Conservation (phyloP, 352 stramenopile species). For the Halophytophthora batemanensis region DNA sequence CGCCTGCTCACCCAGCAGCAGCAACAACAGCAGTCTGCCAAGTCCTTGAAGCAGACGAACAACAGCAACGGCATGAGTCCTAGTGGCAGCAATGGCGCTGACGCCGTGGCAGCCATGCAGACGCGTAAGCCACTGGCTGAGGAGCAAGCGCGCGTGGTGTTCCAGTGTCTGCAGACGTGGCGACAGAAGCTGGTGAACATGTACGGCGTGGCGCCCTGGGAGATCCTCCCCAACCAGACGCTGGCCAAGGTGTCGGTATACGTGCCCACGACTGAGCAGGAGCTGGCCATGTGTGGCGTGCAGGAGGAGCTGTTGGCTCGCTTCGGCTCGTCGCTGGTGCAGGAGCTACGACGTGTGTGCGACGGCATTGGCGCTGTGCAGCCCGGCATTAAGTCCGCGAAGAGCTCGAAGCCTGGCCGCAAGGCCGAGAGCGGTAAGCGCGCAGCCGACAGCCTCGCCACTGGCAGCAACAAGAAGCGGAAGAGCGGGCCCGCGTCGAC, state of each 20-base stretch:
- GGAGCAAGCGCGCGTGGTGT: constrained; percentile 57
- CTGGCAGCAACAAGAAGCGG: constrained; percentile 24
- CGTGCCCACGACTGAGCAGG: constrained; percentile 47
- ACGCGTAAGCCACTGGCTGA: constrained; percentile 40
- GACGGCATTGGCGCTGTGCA: not conserved
- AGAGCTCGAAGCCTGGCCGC: constrained; percentile 8
- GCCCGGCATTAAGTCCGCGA: constrained; percentile 7
- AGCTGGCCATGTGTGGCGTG: constrained; percentile 55
- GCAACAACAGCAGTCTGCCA: constrained; percentile 12
- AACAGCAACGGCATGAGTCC: constrained; percentile 1
- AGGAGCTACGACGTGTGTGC: constrained; percentile 41
- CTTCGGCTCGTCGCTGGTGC: constrained; percentile 61
- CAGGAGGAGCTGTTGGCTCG: constrained; percentile 40
- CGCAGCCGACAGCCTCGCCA: constrained; percentile 13
- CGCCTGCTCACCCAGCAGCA: constrained; percentile 58
- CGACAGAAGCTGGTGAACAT: constrained; percentile 76
- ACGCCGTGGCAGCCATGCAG: not conserved
- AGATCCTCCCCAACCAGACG: constrained; percentile 69
- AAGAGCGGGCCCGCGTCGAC: constrained; percentile 16
- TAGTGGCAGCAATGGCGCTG: constrained; percentile 5
- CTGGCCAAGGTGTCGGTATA: constrained; percentile 71
- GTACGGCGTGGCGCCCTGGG: constrained; percentile 63
- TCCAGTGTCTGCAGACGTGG: constrained; percentile 74
- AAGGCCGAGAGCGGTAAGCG: constrained; percentile 25
- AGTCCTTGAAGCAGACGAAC: constrained; percentile 7